These are phyloP conservation scores for Cnidoscolus chayamansa DNA, from an alignment of 441 rosid genomes.

Conservation along the genomic window DNA sequence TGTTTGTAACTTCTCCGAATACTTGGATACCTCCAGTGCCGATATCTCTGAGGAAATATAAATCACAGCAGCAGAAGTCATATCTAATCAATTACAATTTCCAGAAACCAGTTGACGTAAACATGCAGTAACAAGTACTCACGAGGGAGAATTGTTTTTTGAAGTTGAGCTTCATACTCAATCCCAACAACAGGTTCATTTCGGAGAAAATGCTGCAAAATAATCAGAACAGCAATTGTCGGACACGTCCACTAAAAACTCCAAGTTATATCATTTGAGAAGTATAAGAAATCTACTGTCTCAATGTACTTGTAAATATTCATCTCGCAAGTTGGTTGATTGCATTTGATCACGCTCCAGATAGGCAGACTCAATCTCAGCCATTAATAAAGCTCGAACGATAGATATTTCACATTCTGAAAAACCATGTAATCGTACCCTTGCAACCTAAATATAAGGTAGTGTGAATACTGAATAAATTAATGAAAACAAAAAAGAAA, in stretches of 20 bases:
- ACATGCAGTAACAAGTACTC: constrained; percentile 38
- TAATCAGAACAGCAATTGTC: constrained; percentile 14
- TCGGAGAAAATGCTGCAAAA: constrained; percentile 82
- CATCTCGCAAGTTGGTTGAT: constrained; percentile 84
- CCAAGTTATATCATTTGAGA: constrained; percentile 12
- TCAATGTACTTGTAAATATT: constrained; percentile 68
- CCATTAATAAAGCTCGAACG: constrained; percentile 79
- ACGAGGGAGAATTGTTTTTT: constrained; percentile 84
- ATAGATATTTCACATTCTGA: constrained; percentile 85
- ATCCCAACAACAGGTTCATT: constrained; percentile 92
- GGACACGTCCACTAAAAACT: background rate
- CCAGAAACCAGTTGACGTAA: constrained; percentile 13
- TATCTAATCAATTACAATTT: constrained; percentile 15
- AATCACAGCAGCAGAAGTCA: constrained; percentile 17
- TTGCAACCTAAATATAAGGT: constrained; percentile 63
- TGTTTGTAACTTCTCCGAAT: constrained; percentile 68
- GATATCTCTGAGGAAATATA: constrained; percentile 58
- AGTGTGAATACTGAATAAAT: constrained; percentile 20
- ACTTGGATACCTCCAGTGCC: constrained; percentile 68
- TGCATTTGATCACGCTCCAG: constrained; percentile 94
- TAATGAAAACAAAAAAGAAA: background rate
- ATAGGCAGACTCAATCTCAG: constrained; percentile 94
- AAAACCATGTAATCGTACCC: constrained; percentile 85
- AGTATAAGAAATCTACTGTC: constrained; percentile 6
- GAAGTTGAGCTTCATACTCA: constrained; percentile 91